phyloP scores from a whole-genome alignment of 768 basidiomycete species.

The Exsudoporus frostii region DNA sequence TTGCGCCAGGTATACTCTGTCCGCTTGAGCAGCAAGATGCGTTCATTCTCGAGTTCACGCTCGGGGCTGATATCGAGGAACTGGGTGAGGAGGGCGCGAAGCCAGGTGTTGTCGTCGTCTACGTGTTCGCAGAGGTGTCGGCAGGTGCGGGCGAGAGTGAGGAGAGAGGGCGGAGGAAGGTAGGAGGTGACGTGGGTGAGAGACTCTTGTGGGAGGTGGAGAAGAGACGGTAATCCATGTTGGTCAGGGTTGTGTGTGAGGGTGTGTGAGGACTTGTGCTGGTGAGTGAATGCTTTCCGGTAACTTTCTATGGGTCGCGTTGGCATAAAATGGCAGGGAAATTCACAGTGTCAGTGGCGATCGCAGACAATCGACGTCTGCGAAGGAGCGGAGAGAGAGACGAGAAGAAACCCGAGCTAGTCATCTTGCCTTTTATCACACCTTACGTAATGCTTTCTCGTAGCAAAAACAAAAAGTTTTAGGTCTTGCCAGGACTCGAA shows the following conservation, averaged over 20 bases:
- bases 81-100: slow-evolving; percentile 66
- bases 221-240: slow-evolving; percentile 49
- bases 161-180: slow-evolving; percentile 61
- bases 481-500: slow-evolving; percentile 29
- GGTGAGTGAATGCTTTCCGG: slow-evolving; percentile 34
- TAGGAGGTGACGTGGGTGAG: slow-evolving; percentile 75
- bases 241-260: slow-evolving; percentile 32
- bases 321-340: slow-evolving; percentile 59
- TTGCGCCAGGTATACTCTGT: slow-evolving; percentile 62
- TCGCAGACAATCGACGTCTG: slow-evolving; percentile 28
- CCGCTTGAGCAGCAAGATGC: slow-evolving; percentile 51
- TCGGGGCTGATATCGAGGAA: slow-evolving; percentile 68
- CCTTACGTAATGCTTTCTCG: slow-evolving; percentile 8
- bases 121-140: slow-evolving; percentile 57
- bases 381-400: slow-evolving; percentile 11
- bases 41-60: slow-evolving; percentile 44
- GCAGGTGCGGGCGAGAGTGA: slow-evolving; percentile 54
- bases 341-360: slow-evolving; percentile 7
- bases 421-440: neutral
- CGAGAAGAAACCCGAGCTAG: neutral
- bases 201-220: slow-evolving; percentile 63
- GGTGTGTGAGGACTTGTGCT: slow-evolving; percentile 28
- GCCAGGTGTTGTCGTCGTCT: slow-evolving; percentile 78
- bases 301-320: slow-evolving; percentile 45
- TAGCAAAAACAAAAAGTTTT: neutral